Evolutionary conservation across 2,329 filamentous ascomycete species (phyloP), one percentile per base, ranked within the genome.

Genomic region (Aspergillus sp.): DNA sequence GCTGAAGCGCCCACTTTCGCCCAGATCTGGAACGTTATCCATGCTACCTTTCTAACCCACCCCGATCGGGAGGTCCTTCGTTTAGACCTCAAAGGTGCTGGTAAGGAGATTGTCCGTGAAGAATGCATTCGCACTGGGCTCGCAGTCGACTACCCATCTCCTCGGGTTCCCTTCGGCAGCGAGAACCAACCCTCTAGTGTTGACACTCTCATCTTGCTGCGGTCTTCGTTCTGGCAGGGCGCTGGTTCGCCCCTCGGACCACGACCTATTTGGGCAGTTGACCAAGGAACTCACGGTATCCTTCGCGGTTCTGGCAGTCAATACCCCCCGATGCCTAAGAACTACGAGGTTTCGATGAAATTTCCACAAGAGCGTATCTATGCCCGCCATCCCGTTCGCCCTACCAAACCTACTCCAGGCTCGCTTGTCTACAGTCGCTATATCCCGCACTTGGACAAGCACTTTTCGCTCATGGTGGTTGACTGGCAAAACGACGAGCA

Each of bases 351-450:
- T 21, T 51, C 79, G 3, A 83, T 78, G 35, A 76, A 79, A 12
- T 73, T 81, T 57, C 78, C 79, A 12, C 70, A 76, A 4, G 70
- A 80, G 55, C 77, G 76, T 4, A 75, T 84, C 11, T 84, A 89
- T 70, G 79, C 84, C 11, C 86, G 84, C 73, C 90, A 93, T 73
- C 90, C 90, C 3, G 80, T 88, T 7, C 86, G 90, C 8, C 85
- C 86, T 1, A 81, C 85, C 35, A 93, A 93, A 77, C 90, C 90
- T 5, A 76, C 79, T 2, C 87, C 88, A 0, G 88, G 89, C 3
- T 83, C 87, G 1, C 82, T 89, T 59, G 82, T 90, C 64, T 93
- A 93, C 78, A 91, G 88, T 69, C 86, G 90, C 56, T 93, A 87
- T 78, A 87, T 93, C 60, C 89, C 89, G 7, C 86, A 92, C 67